Evolutionary conservation across 129 eudicot genomes (phyloP), one percentile per base, ranked within the genome.

Genomic region (Gnaphalium uliginosum): DNA sequence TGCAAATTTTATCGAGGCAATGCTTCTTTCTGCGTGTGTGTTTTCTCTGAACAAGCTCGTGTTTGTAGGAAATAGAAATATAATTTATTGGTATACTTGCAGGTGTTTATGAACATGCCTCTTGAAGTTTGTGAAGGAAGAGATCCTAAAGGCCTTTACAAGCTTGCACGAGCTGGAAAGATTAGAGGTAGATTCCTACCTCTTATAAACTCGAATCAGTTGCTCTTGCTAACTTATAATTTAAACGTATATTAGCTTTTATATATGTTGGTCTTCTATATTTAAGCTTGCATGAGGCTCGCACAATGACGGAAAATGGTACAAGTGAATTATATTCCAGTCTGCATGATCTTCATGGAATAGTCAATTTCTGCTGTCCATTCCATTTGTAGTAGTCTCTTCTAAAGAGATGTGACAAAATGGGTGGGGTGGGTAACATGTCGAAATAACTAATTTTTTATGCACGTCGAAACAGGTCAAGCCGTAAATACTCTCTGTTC

Each of bases 91-190:
- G 57, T 65, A 4, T 56, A 51, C 66, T 66, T 79, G 4, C 83
- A 94, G 98, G 98, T 94, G 54, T 94, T 88, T 80, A 82, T 94
- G 92, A 94, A 94, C 86, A 94, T 88, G 89, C 90, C 98, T 59
- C 85, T 94, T 59, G 93, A 87, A 79, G 78, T 94, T 60, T 94
- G 98, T 84, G 98, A 94, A 86, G 85, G 75, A 78, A 88, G 98
- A 86, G 98, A 94, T 65, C 89, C 93, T 19, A 94, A 94, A 85
- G 98, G 98, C 32, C 98, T 94, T 73, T 94, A 94, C 83, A 94
- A 94, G 85, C 98, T 94, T 66, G 98, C 98, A 54, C 87, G 98
- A 41, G 96, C 97, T 13, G 97, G 98, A 69, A 94, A 94, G 86
- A 85, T 94, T 70, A 94, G 86, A 90, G 98, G 98, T 94, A 26